Conservation (phyloP, 1,284 basidiomycete genomes). For the Anthracocystis panici-leucophaei region DNA sequence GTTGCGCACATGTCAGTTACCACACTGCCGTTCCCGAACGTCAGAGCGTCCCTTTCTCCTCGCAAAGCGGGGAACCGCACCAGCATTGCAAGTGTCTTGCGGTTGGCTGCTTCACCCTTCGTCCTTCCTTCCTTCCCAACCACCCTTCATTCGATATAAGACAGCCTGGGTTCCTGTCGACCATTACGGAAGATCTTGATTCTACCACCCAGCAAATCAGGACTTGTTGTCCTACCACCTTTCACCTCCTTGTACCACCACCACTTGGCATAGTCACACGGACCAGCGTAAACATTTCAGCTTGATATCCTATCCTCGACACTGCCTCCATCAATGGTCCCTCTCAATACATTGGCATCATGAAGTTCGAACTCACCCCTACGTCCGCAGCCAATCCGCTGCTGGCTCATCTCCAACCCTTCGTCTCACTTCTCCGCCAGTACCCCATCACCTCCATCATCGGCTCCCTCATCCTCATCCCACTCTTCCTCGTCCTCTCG, state of each 20-base stretch:
- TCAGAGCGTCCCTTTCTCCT: background rate
- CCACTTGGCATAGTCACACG: background rate
- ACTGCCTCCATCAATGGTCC: background rate
- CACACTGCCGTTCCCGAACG: too few species aligned
- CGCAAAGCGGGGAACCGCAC: background rate
- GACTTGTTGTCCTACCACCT: background rate
- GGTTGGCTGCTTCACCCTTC: background rate
- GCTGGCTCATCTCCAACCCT: background rate
- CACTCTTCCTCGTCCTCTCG: slow-evolving; percentile 1
- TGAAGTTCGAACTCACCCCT: slow-evolving; percentile 22
- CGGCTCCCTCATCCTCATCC: slow-evolving; percentile 11
- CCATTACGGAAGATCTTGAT: background rate
- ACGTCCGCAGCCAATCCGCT: slow-evolving; percentile 2
- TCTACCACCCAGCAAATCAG: background rate
- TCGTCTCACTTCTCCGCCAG: slow-evolving; percentile 8
- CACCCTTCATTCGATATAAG: background rate
- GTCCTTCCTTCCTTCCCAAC: background rate
- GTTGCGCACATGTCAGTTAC: too few species aligned
- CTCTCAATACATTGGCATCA: background rate
- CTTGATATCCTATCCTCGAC: too few species aligned
- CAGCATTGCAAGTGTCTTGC: background rate
- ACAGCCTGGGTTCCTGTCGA: background rate
- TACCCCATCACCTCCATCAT: slow-evolving; percentile 17
- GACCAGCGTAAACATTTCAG: background rate
- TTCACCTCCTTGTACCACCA: background rate